Base-by-base conservation (phyloP, 2,329 filamentous ascomycete genomes). In the Ustulina deusta region DNA sequence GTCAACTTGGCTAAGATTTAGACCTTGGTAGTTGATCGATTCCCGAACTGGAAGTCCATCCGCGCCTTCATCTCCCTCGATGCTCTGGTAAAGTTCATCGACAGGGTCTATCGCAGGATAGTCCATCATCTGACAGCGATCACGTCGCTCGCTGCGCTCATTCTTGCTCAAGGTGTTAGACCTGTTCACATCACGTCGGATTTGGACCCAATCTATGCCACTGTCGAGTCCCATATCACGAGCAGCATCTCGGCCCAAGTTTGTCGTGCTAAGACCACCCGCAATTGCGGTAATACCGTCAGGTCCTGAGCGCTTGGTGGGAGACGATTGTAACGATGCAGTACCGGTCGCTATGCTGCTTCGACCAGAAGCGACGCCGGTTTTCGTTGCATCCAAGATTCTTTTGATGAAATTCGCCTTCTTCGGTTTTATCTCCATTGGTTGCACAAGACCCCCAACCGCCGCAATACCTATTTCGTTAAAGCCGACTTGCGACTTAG, bases 361-460 rank as follows among this genome's bases (percentile, higher is more conserved):
- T 69, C 95, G 89, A 61, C 93, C 93, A 77, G 90, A 97, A 1
- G 95, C 95, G 38, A 97, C 94, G 36, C 94, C 93, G 0, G 95
- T 97, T 82, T 97, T 97, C 17, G 94, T 95, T 2, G 93, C 93
- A 72, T 97, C 94, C 34, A 97, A 89, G 74, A 98, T 95, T 77
- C 97, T 97, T 80, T 95, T 96, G 84, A 98, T 96, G 76, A 98
- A 97, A 56, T 93, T 95, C 69, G 91, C 90, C 79, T 93, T 96
- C 70, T 93, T 93, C 0, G 89, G 85, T 80, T 94, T 92, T 0
- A 61, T 61, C 3, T 29, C 67, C 9, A 62, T 71, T 13, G 94
- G 94, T 68, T 86, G 83, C 6, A 90, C 84, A 9, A 98, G 86
- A 0, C 95, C 94, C 46, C 95, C 95, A 6, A 97, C 85, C 0